Evolutionary conservation across 805 yeast genomes (phyloP).

Genomic region (Starmerella roubikii): DNA sequence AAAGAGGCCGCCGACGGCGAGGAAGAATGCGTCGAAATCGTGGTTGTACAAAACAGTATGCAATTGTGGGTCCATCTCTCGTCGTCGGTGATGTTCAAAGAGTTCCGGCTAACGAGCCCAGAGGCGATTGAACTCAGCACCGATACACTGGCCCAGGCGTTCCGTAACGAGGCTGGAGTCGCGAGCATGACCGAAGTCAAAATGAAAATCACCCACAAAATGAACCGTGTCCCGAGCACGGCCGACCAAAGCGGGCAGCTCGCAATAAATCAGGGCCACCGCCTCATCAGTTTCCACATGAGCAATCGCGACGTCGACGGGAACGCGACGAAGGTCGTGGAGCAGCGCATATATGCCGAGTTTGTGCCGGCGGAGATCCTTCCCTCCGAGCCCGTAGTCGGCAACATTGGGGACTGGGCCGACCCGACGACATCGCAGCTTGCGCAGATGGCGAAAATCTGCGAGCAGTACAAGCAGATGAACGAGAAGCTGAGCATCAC

Average conservation of each 20-base stretch:
- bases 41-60: slow-evolving; percentile 4
- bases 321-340: slow-evolving; percentile 18
- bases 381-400: slow-evolving; percentile 35
- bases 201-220: slow-evolving; percentile 17
- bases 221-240: slow-evolving; percentile 27
- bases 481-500: slow-evolving; percentile 17
- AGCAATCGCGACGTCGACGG: slow-evolving; percentile 47
- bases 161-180: slow-evolving; percentile 22
- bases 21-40: slow-evolving; percentile 8
- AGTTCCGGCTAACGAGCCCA: slow-evolving; percentile 3
- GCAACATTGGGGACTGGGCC: slow-evolving; percentile 43
- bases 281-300: slow-evolving; percentile 12
- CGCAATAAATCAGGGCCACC: slow-evolving; percentile 1
- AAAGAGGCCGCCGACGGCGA: slow-evolving; percentile 1
- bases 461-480: slow-evolving; percentile 25
- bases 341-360: slow-evolving; percentile 47
- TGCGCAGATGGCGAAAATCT: slow-evolving; percentile 27
- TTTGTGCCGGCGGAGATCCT: slow-evolving; percentile 42
- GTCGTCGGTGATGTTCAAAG: slow-evolving; percentile 7
- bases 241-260: background rate
- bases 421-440: slow-evolving; percentile 18
- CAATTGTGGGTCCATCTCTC: slow-evolving; percentile 19
- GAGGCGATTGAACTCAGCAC: slow-evolving; percentile 13
- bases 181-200: slow-evolving; percentile 19
- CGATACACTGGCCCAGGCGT: slow-evolving; percentile 34